Percentiles rank a stretch among this genome's conserved stretches.
Conservation (phyloP, 2,329 filamentous ascomycete species). For the Diaporthe batatas region DNA sequence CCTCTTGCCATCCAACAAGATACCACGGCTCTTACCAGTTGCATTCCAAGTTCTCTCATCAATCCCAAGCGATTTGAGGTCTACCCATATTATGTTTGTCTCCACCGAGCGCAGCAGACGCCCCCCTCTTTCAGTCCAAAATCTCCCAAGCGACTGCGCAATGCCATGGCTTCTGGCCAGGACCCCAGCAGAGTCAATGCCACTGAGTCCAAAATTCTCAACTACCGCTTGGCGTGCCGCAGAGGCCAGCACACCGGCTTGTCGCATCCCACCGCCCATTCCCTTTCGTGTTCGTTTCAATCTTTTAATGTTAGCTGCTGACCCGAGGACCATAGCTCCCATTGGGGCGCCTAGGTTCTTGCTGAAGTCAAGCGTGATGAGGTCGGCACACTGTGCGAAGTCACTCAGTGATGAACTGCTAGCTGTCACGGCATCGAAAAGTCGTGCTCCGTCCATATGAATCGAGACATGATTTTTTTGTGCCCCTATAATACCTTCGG, state of each 20-base stretch:
- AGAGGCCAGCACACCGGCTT: conserved; percentile 79
- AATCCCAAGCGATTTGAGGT: conserved; percentile 72
- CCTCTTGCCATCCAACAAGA: conserved; percentile 67
- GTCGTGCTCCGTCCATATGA: conserved; percentile 83
- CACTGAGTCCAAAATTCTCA: conserved; percentile 57
- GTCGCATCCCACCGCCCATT: conserved; percentile 80
- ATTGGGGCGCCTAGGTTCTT: conserved; percentile 88
- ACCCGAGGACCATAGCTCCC: conserved; percentile 79
- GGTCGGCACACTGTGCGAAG: conserved; percentile 68
- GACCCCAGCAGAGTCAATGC: conserved; percentile 64
- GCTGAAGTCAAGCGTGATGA: conserved; percentile 85
- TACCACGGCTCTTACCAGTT: conserved; percentile 65
- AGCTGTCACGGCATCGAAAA: conserved; percentile 85
- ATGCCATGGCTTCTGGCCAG: conserved; percentile 71
- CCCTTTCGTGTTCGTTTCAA: conserved; percentile 71
- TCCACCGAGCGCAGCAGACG: conserved; percentile 74
- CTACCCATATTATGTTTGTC: conserved; percentile 90
- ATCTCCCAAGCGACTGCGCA: conserved; percentile 73
- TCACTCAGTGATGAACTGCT: conserved; percentile 76
- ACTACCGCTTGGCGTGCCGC: conserved; percentile 77
- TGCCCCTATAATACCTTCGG: background rate
- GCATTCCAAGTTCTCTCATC: conserved; percentile 64
- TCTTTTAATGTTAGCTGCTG: conserved; percentile 52
- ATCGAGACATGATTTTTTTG: conserved; percentile 50
- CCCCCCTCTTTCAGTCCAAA: conserved; percentile 77